These are phyloP conservation scores for Vigna nakashimae DNA, from an alignment of 306 rosid genomes.

Conservation along the genomic window DNA sequence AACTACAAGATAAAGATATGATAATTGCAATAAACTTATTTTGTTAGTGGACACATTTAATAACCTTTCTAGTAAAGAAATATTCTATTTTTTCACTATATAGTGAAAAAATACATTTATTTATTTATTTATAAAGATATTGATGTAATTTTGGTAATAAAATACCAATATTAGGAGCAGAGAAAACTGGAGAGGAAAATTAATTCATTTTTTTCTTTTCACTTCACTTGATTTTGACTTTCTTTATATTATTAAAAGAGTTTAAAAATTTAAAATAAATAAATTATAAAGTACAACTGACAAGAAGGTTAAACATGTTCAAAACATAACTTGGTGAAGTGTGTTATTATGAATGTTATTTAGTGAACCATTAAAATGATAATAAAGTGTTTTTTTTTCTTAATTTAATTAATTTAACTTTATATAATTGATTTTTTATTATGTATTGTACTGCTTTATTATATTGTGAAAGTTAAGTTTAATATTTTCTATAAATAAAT, in stretches of 20 bases:
- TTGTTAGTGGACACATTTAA: neutral
- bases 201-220: neutral
- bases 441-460: too few relatives aligned
- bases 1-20: neutral
- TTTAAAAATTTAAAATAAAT: neutral
- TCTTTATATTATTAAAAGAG: neutral
- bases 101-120: neutral
- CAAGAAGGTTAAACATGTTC: neutral
- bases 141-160: slow-evolving; percentile 1
- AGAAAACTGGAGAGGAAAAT: neutral
- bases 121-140: neutral
- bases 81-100: neutral
- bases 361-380: too few relatives aligned
- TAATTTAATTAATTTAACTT: too few relatives aligned
- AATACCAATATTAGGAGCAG: neutral
- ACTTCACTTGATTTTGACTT: neutral
- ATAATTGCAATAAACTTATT: neutral
- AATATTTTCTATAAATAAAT: too few relatives aligned
- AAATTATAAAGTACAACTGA: neutral
- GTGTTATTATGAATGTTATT: too few relatives aligned
- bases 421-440: too few relatives aligned
- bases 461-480: too few relatives aligned
- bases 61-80: neutral
- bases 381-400: too few relatives aligned
- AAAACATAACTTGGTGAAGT: neutral